Evolutionary conservation across 2,329 filamentous ascomycete species (phyloP), one percentile per base, ranked within the genome.

Genomic region (Fulvia fulva): DNA sequence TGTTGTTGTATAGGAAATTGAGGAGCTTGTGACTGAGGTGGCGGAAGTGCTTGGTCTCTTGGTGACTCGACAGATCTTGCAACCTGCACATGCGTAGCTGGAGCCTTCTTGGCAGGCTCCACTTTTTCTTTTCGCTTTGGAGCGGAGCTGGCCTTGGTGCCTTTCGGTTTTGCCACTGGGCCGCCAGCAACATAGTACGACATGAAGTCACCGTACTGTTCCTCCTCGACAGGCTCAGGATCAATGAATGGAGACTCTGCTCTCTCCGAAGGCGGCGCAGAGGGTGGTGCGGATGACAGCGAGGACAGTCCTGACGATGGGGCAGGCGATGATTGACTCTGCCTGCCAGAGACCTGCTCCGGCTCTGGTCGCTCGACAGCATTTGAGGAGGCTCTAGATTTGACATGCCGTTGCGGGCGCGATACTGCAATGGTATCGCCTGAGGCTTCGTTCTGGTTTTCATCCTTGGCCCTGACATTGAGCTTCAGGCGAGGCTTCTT

Each of bases 181-280:
- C 59, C 63, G 16, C 62, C 69, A 16, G 64, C 59, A 56, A 72
- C 65, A 56, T 72, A 74, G 57, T 69, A 72, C 8, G 56, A 64
- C 61, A 69, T 62, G 53, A 74, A 71, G 37, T 70, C 67, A 22
- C 66, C 69, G 57, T 70, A 72, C 23, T 65, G 67, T 43, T 65
- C 63, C 11, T 57, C 59, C 12, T 54, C 58, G 34, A 63, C 53
- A 22, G 58, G 55, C 14, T 55, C 53, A 43, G 62, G 51, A 41
- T 66, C 59, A 11, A 60, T 51, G 45, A 67, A 66, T 1, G 63
- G 63, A 3, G 59, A 59, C 44, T 59, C 46, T 47, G 63, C 58
- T 16, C 62, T 52, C 26, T 57, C 60, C 16, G 61, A 53, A 44
- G 37, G 52, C 32, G 61, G 52, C 26, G 58, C 60, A 21, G 66